Evolutionary conservation across 768 basidiomycete species (phyloP), one percentile per base, ranked within the genome.

Genomic region (Gautieria morchelliformis): DNA sequence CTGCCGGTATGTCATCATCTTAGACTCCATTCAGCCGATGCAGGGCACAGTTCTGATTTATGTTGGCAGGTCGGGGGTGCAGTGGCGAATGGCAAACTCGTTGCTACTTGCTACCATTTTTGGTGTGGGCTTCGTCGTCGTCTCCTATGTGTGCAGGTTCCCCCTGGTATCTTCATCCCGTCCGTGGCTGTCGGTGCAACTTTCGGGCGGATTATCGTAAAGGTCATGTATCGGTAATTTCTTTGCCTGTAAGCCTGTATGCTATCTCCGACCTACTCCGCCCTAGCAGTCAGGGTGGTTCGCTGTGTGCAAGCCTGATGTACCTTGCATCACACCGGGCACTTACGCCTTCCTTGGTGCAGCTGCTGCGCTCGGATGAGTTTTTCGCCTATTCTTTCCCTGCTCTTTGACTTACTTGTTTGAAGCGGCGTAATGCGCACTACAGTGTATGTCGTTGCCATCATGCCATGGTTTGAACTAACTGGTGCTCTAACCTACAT

Each of bases 391-490:
- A 27, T 2, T 45, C 17, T 30, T 40, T 42, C 19, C 44, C 45
- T 27, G 20, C 33, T 27, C 27, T 27, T 45, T 20, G 35, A 32
- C 20, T 45, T 33, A 8, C 27, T 19, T 11, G 39, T 53, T 54
- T 47, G 35, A 65, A 95, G 96, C 55, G 95, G 96, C 35, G 84
- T 98, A 53, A 99, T 97, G 81, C 81, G 94, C 63, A 89, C 98
- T 58, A 99, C 96, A 0, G 93, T 98, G 27, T 92, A 93, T 0
- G 93, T 99, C 5, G 96, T 98, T 8, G 96, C 98, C 37, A 94
- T 99, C 70, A 98, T 99, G 93, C n/a, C n/a, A n/a, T n/a, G n/a
- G n/a, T 98, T 97, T 68, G 95, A 98, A 66, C 77, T 99, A 19
- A 99, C 96, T 4, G 96, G 96, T 12, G 95, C 96, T 6, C 70